Evolutionary conservation across 1,284 basidiomycete species (phyloP).

Genomic region (Trametes hirsuta): DNA sequence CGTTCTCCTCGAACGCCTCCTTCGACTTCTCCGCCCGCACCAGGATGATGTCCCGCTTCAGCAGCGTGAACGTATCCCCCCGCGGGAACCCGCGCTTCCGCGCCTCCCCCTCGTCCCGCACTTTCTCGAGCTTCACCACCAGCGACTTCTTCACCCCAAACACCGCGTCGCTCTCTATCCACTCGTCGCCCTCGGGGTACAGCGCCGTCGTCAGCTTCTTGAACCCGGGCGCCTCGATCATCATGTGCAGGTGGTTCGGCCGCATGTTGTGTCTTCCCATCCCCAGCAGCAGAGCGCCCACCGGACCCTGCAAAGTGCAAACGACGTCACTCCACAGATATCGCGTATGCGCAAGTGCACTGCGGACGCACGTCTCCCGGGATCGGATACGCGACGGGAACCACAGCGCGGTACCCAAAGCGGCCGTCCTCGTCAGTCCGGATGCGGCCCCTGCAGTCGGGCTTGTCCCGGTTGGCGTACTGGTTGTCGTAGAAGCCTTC

Average conservation of each 20-base stretch:
- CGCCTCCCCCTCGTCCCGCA: slow-evolving; percentile 57
- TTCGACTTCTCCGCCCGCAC: slow-evolving; percentile 55
- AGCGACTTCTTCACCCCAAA: slow-evolving; percentile 78
- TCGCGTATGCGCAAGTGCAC: not conserved
- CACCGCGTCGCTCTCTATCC: slow-evolving; percentile 69
- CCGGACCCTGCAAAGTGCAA: slow-evolving; percentile 61
- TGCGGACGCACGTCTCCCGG: slow-evolving; percentile 62
- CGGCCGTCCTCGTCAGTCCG: slow-evolving; percentile 64
- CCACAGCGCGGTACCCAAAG: slow-evolving; percentile 76
- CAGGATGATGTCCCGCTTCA: slow-evolving; percentile 66
- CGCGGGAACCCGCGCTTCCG: slow-evolving; percentile 64
- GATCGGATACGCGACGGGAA: slow-evolving; percentile 81
- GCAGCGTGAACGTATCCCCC: slow-evolving; percentile 59
- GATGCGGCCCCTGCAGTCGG: slow-evolving; percentile 81
- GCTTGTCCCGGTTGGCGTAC: slow-evolving; percentile 59
- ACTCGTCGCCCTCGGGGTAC: slow-evolving; percentile 74
- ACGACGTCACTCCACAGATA: slow-evolving; percentile 16
- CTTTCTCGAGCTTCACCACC: slow-evolving; percentile 52
- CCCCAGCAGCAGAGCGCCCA: slow-evolving; percentile 61
- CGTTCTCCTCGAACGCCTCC: slow-evolving; percentile 34
- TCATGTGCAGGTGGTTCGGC: slow-evolving; percentile 80
- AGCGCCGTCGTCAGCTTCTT: slow-evolving; percentile 75
- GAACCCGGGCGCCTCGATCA: slow-evolving; percentile 71
- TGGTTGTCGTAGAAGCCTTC: slow-evolving; percentile 64
- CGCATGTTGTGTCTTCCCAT: slow-evolving; percentile 78